These are phyloP conservation scores for Entomortierella chlamydospora DNA, from an alignment of 192 early-diverging fungal species.

Conservation along the genomic window DNA sequence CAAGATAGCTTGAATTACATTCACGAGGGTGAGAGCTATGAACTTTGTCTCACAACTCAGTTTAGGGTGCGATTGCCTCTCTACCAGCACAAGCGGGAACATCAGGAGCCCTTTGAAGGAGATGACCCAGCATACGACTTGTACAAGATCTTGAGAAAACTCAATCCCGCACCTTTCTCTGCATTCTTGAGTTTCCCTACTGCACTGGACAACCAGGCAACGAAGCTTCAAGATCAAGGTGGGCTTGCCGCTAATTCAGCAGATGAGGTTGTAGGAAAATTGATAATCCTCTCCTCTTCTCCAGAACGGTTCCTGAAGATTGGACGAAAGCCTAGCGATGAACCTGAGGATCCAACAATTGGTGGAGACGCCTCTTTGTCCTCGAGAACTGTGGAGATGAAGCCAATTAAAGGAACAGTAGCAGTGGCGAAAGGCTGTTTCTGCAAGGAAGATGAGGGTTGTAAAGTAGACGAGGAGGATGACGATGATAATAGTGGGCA, in stretches of 20 bases:
- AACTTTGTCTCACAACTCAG: constrained; percentile 92
- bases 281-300: constrained; percentile 51
- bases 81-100: constrained; percentile 1
- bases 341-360: neutral
- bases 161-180: constrained; percentile 91
- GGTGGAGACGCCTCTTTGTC: neutral
- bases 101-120: neutral
- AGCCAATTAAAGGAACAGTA: constrained; percentile 94
- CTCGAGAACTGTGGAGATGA: constrained; percentile 81
- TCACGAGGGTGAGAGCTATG: constrained; percentile 91
- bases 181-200: constrained; percentile 73
- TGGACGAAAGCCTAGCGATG: constrained; percentile 23
- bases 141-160: constrained; percentile 73
- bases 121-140: constrained; percentile 56
- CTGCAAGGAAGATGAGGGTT: constrained; percentile 52
- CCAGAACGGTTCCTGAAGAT: constrained; percentile 75
- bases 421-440: constrained; percentile 60
- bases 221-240: neutral
- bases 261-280: constrained; percentile 15
- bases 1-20: constrained; percentile 71
- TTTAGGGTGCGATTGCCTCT: constrained; percentile 61
- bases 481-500: constrained; percentile 32
- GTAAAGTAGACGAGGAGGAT: constrained; percentile 45
- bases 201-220: constrained; percentile 5
- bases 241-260: neutral